Evolutionary conservation across 306 rosid genomes (phyloP).

Genomic region (Acacia melanoxylon): DNA sequence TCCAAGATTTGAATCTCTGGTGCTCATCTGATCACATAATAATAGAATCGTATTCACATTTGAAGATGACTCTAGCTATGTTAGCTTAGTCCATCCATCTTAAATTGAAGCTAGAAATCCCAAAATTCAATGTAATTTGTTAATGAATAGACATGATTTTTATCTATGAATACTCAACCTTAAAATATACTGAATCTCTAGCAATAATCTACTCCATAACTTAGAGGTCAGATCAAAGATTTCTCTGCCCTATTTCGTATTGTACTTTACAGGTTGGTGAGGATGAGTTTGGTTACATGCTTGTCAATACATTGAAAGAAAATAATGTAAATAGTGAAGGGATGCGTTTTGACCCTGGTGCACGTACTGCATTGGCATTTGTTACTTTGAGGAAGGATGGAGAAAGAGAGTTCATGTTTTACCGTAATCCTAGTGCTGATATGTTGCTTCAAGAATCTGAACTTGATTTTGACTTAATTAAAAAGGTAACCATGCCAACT

Average conservation of each 20-base stretch:
- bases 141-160: neutral
- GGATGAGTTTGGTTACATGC: constrained; percentile 99
- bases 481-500: constrained; percentile 53
- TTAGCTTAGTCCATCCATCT: neutral
- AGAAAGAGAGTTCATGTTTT: constrained; percentile 99
- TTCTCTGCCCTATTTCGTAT: constrained; percentile 17
- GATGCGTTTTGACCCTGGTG: constrained; percentile 88
- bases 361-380: constrained; percentile 96
- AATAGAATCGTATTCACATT: neutral
- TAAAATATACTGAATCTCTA: neutral
- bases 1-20: neutral
- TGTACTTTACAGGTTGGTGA: constrained; percentile 76
- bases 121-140: neutral
- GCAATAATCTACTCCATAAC: neutral
- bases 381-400: constrained; percentile 87
- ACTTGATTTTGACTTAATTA: constrained; percentile 71
- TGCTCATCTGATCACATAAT: neutral
- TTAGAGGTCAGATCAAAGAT: constrained; percentile 11
- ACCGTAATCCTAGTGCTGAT: constrained; percentile 97
- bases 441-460: constrained; percentile 89
- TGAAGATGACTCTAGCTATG: neutral
- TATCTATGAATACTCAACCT: neutral
- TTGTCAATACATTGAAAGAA: constrained; percentile 80
- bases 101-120: neutral
- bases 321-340: constrained; percentile 85